These are phyloP conservation scores for Limonium bicolor DNA, from an alignment of 148 eudicot species.

Conservation along the genomic window DNA sequence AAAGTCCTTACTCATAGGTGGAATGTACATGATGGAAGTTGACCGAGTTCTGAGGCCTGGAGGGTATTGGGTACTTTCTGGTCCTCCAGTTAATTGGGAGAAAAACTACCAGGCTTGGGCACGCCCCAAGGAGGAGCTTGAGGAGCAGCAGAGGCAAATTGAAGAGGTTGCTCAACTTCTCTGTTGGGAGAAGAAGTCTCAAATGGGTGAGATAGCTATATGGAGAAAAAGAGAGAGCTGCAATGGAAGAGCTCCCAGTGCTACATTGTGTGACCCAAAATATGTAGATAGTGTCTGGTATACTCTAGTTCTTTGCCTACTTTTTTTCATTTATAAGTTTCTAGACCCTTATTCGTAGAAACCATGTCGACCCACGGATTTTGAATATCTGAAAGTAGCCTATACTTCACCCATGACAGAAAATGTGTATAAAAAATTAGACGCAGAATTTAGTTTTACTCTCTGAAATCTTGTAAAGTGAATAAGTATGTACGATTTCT, in stretches of 20 bases:
- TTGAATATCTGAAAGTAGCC: too few species aligned
- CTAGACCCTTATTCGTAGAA: not conserved
- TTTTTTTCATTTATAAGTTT: too few species aligned
- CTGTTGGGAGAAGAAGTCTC: slow-evolving; percentile 82
- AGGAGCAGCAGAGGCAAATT: slow-evolving; percentile 44
- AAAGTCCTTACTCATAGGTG: slow-evolving; percentile 34
- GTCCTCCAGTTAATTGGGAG: slow-evolving; percentile 75
- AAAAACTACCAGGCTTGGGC: slow-evolving; percentile 51
- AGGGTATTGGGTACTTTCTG: slow-evolving; percentile 70
- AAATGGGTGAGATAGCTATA: slow-evolving; percentile 67
- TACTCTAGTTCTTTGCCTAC: too few species aligned
- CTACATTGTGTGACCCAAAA: slow-evolving; percentile 26
- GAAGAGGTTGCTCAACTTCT: slow-evolving; percentile 55
- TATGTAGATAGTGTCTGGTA: slow-evolving; percentile 80
- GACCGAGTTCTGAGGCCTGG: slow-evolving; percentile 81
- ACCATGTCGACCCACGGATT: too few species aligned
- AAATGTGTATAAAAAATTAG: too few species aligned
- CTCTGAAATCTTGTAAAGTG: too few species aligned
- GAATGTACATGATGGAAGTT: slow-evolving; percentile 59
- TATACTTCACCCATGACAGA: too few species aligned
- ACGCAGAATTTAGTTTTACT: too few species aligned
- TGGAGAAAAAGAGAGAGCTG: slow-evolving; percentile 46
- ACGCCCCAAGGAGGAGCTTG: slow-evolving; percentile 43
- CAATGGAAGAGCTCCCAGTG: too few species aligned
- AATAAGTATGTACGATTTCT: too few species aligned